Percentiles rank a stretch among this genome's conserved stretches.
Conservation (phyloP, 129 eudicot genomes). For the Apium graveolens region DNA sequence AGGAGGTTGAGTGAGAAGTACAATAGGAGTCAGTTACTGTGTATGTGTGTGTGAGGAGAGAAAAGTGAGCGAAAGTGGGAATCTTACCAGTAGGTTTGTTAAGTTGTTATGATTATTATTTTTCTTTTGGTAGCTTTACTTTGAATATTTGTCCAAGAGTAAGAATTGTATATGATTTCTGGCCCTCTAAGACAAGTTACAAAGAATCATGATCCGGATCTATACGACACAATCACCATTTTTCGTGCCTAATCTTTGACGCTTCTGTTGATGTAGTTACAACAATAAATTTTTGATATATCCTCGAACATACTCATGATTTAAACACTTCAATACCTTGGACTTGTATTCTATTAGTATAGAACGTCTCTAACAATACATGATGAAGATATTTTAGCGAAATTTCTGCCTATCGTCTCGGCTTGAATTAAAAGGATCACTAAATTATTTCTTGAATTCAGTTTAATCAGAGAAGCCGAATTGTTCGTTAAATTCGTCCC, state of each 20-base stretch:
- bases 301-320: not conserved
- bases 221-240: not conserved
- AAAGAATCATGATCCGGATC: not conserved
- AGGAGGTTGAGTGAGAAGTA: not conserved
- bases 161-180: not conserved
- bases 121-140: not conserved
- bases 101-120: slow-evolving; percentile 6
- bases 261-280: not conserved
- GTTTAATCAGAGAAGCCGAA: no score
- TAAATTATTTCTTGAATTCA: no score
- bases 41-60: not conserved
- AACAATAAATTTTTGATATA: not conserved
- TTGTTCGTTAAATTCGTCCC: no score
- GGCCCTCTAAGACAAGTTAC: slow-evolving; percentile 5
- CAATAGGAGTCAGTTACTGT: not conserved
- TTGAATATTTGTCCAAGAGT: not conserved
- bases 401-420: no score
- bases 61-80: slow-evolving; percentile 8
- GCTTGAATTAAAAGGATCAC: no score
- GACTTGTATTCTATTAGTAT: no score
- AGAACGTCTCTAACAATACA: no score
- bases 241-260: slow-evolving; percentile 1
- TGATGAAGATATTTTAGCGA: no score
- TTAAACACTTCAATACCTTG: not conserved
- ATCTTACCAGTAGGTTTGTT: slow-evolving; percentile 1